Evolutionary conservation across 495 filamentous ascomycete genomes (phyloP).

Genomic region (Aspergillus sparsus): DNA sequence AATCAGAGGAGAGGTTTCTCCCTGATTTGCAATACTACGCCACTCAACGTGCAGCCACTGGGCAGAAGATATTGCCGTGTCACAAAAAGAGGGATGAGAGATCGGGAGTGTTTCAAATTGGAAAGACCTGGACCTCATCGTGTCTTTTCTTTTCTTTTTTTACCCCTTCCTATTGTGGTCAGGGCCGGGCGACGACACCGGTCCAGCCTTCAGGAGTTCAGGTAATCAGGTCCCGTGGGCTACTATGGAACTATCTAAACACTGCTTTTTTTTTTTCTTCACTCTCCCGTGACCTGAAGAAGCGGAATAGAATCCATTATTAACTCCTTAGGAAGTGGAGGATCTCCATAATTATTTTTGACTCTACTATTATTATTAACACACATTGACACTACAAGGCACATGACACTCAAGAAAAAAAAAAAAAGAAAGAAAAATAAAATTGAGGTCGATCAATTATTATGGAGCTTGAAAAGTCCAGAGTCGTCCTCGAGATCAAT

Average conservation of each 20-base stretch:
- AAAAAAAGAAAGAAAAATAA: neutral
- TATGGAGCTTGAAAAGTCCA: neutral
- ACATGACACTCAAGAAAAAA: constrained; percentile 15
- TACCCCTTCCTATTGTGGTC: neutral
- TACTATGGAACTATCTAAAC: neutral
- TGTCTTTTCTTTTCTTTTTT: neutral
- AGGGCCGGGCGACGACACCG: too few relatives aligned
- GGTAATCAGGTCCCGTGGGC: neutral
- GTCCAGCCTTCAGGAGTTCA: neutral
- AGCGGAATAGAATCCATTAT: neutral
- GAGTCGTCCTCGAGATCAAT: too few relatives aligned
- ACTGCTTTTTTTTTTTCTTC: neutral
- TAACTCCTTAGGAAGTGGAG: neutral
- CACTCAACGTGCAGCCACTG: constrained; percentile 26
- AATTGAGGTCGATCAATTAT: neutral
- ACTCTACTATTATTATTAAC: constrained; percentile 4
- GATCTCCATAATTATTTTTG: neutral
- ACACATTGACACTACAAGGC: neutral
- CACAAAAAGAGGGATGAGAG: neutral
- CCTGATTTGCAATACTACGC: constrained; percentile 29
- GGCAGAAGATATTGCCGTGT: constrained; percentile 46
- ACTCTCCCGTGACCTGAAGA: constrained; percentile 1
- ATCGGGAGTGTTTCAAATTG: constrained; percentile 9
- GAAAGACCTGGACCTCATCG: constrained; percentile 1
- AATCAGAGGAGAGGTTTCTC: constrained; percentile 33